phyloP scores from a whole-genome alignment of 495 filamentous ascomycete genomes.

The Trichocladium uniseriatum region DNA sequence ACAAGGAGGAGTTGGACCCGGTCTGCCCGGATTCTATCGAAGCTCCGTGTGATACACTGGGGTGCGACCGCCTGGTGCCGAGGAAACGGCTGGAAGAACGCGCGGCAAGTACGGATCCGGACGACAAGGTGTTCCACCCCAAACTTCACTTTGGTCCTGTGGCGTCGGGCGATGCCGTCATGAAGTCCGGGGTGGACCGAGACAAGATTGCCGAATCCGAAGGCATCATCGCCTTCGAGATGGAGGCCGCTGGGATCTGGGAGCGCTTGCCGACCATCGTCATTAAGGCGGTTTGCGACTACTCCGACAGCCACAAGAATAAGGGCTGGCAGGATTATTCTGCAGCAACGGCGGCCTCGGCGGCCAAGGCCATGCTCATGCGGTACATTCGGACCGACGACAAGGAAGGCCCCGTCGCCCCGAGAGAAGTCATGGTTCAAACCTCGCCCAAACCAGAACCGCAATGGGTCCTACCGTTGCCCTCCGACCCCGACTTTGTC shows the following conservation, averaged over 20 bases:
- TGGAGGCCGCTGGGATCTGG: slow-evolving; percentile 38
- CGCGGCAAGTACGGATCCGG: not conserved
- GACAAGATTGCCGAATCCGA: slow-evolving; percentile 15
- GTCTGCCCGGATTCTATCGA: slow-evolving; percentile 7
- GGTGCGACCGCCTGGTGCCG: slow-evolving; percentile 13
- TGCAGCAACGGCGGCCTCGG: slow-evolving; percentile 29
- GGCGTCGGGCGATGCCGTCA: slow-evolving; percentile 22
- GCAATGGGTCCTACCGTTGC: not conserved
- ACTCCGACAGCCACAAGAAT: slow-evolving; percentile 39
- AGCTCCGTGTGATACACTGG: slow-evolving; percentile 7
- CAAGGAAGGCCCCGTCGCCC: no score
- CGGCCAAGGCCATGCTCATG: slow-evolving; percentile 11
- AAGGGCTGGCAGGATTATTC: slow-evolving; percentile 36
- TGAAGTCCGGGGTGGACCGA: slow-evolving; percentile 21
- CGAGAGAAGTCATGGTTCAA: not conserved
- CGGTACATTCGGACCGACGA: not conserved
- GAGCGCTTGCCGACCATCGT: slow-evolving; percentile 29
- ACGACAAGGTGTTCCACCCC: not conserved
- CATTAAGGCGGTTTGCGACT: slow-evolving; percentile 36
- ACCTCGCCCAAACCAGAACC: not conserved
- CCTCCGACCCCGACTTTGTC: slow-evolving; percentile 5
- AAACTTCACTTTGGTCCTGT: slow-evolving; percentile 20
- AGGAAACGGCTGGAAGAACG: slow-evolving; percentile 7
- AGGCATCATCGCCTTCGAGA: slow-evolving; percentile 35
- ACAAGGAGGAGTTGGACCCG: not conserved